Evolutionary conservation across 2,329 filamentous ascomycete genomes (phyloP).

Genomic region (Rosellinia necatrix): DNA sequence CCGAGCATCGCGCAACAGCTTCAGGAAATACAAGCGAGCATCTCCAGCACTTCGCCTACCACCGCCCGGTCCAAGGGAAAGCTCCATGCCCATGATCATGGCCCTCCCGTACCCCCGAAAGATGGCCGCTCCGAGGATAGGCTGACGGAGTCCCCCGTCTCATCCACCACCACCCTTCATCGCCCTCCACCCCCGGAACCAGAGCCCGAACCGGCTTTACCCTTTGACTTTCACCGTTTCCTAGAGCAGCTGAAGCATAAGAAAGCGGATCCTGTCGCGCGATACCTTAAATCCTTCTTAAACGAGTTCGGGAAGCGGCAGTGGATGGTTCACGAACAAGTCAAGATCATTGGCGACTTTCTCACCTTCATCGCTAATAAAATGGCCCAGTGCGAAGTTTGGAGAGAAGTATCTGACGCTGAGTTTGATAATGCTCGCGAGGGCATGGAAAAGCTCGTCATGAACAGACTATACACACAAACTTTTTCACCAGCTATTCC

Average conservation of each 20-base stretch:
- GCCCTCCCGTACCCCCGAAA: constrained; percentile 64
- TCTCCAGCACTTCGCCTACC: constrained; percentile 48
- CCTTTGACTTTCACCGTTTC: constrained; percentile 97
- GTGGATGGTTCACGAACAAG: constrained; percentile 99
- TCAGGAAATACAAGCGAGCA: constrained; percentile 51
- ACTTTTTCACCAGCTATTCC: constrained; percentile 96
- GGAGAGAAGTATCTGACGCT: constrained; percentile 91
- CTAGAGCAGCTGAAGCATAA: constrained; percentile 94
- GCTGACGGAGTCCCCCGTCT: constrained; percentile 46
- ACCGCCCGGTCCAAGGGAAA: constrained; percentile 46
- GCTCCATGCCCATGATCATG: constrained; percentile 46
- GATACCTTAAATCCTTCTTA: constrained; percentile 92
- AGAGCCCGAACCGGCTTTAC: constrained; percentile 79
- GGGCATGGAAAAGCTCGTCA: constrained; percentile 99
- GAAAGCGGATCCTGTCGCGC: constrained; percentile 95
- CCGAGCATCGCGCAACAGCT: constrained; percentile 54
- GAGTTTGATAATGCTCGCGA: constrained; percentile 98
- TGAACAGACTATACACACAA: constrained; percentile 95
- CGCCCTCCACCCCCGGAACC: constrained; percentile 73
- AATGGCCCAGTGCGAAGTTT: constrained; percentile 96
- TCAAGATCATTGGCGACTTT: constrained; percentile 98
- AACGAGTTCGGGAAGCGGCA: constrained; percentile 95
- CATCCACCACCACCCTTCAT: constrained; percentile 57
- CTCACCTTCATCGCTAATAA: constrained; percentile 96
- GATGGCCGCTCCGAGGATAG: constrained; percentile 56